Conservation (phyloP, 2,329 filamentous ascomycete species). For the Zymoseptoria ardabiliae region DNA sequence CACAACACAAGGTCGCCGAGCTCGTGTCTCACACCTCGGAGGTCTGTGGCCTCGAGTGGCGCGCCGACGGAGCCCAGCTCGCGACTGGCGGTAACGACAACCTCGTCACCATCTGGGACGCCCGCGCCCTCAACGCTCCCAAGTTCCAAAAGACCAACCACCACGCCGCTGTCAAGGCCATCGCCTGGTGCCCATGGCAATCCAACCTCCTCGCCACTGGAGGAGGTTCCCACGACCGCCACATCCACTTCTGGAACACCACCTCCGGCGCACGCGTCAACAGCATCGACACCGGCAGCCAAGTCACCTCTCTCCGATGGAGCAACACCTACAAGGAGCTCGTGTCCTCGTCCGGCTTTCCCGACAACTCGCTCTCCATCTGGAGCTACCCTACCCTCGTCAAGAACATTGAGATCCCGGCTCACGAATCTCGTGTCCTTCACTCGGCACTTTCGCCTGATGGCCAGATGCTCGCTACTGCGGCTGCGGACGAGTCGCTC, state of each 20-base stretch:
- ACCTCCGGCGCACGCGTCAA: slow-evolving; percentile 96
- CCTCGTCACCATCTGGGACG: slow-evolving; percentile 98
- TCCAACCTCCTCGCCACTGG: slow-evolving; percentile 93
- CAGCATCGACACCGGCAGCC: slow-evolving; percentile 96
- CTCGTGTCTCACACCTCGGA: slow-evolving; percentile 95
- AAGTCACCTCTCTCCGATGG: slow-evolving; percentile 95
- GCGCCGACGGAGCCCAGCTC: slow-evolving; percentile 89
- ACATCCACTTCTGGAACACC: slow-evolving; percentile 99
- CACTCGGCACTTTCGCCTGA: slow-evolving; percentile 97
- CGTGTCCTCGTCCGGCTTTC: slow-evolving; percentile 93
- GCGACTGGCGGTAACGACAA: slow-evolving; percentile 98
- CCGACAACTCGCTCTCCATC: slow-evolving; percentile 98
- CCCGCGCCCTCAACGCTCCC: slow-evolving; percentile 81
- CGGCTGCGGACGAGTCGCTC: slow-evolving; percentile 89
- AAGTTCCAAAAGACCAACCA: slow-evolving; percentile 99
- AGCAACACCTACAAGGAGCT: slow-evolving; percentile 97
- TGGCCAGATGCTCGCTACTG: slow-evolving; percentile 94
- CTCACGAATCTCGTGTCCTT: slow-evolving; percentile 91
- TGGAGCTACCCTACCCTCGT: slow-evolving; percentile 98
- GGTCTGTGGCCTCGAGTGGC: slow-evolving; percentile 97
- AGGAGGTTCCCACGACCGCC: slow-evolving; percentile 89
- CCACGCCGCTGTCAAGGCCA: slow-evolving; percentile 95
- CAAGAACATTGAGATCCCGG: slow-evolving; percentile 95
- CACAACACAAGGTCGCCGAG: slow-evolving; percentile 96
- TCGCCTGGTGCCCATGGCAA: slow-evolving; percentile 99